Percentiles rank a stretch among this genome's conserved stretches.
These are phyloP conservation scores for Petasospora rhodanensis DNA, from an alignment of 1,139 yeast genomes.

Conservation along the genomic window DNA sequence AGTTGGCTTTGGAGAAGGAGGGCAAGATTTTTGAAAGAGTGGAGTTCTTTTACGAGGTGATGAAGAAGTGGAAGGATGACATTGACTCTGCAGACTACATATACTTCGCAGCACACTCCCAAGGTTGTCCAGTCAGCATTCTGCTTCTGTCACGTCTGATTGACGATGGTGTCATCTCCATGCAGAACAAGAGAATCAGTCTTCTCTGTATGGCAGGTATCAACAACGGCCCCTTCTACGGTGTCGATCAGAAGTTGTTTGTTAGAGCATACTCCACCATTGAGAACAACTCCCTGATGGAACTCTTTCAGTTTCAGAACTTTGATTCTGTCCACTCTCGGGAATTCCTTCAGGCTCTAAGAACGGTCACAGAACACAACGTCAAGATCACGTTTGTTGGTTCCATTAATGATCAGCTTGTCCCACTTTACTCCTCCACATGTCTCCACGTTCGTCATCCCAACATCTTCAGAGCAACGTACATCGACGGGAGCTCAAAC, in stretches of 20 bases:
- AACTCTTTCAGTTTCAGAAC: conserved; percentile 82
- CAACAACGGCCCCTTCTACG: conserved; percentile 89
- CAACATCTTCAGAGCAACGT: conserved; percentile 81
- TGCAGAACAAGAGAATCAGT: conserved; percentile 53
- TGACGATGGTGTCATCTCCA: conserved; percentile 56
- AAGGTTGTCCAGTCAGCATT: conserved; percentile 90
- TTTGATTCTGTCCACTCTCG: conserved; percentile 67
- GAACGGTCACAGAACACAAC: conserved; percentile 60
- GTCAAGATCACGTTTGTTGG: conserved; percentile 81
- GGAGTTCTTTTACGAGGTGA: conserved; percentile 67
- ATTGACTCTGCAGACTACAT: conserved; percentile 76
- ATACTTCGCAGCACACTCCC: conserved; percentile 90
- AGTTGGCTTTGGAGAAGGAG: conserved; percentile 89
- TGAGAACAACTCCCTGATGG: conserved; percentile 81
- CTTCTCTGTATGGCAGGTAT: conserved; percentile 94
- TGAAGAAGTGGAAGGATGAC: conserved; percentile 67
- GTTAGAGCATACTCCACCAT: conserved; percentile 87
- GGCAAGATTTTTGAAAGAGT: conserved; percentile 87
- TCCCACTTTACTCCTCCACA: conserved; percentile 84
- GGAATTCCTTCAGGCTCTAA: conserved; percentile 63
- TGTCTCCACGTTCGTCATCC: conserved; percentile 87
- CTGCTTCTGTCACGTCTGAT: conserved; percentile 70
- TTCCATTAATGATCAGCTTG: conserved; percentile 85
- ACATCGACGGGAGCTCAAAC: conserved; percentile 57
- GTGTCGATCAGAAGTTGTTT: conserved; percentile 76